These are phyloP conservation scores for Millerozyma miso DNA, from an alignment of 805 yeast genomes.

Conservation along the genomic window DNA sequence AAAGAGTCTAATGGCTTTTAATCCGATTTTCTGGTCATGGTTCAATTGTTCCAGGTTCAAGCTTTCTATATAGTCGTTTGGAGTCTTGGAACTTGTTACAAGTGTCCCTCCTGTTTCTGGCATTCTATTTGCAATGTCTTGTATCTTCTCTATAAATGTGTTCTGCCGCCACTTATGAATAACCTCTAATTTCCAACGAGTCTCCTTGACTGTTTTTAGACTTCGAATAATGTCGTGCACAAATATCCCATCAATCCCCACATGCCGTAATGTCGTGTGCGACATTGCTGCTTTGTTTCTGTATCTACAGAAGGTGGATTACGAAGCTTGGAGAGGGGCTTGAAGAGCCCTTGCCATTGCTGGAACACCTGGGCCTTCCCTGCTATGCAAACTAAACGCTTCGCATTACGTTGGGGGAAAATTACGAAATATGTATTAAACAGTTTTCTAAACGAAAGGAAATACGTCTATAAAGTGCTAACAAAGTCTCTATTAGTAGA, in stretches of 20 bases:
- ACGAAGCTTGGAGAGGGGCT: no score
- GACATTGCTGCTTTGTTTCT: neutral
- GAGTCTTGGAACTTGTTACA: slow-evolving; percentile 26
- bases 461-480: no score
- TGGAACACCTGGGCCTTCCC: no score
- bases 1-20: slow-evolving; percentile 78
- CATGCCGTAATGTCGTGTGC: neutral
- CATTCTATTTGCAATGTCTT: slow-evolving; percentile 9
- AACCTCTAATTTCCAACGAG: neutral
- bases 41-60: slow-evolving; percentile 40
- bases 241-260: neutral
- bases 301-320: no score
- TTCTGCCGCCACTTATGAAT: neutral
- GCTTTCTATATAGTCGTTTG: slow-evolving; percentile 40
- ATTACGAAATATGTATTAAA: no score
- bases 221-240: neutral
- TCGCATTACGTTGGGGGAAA: no score
- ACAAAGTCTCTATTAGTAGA: no score
- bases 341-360: no score
- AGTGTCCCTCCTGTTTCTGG: slow-evolving; percentile 13
- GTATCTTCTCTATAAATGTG: neutral
- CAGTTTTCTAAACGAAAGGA: no score
- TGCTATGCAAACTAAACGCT: no score
- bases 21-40: slow-evolving; percentile 68
- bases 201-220: neutral